Evolutionary conservation across 2,329 filamentous ascomycete species (phyloP).

Genomic region (Neurospora sp.): DNA sequence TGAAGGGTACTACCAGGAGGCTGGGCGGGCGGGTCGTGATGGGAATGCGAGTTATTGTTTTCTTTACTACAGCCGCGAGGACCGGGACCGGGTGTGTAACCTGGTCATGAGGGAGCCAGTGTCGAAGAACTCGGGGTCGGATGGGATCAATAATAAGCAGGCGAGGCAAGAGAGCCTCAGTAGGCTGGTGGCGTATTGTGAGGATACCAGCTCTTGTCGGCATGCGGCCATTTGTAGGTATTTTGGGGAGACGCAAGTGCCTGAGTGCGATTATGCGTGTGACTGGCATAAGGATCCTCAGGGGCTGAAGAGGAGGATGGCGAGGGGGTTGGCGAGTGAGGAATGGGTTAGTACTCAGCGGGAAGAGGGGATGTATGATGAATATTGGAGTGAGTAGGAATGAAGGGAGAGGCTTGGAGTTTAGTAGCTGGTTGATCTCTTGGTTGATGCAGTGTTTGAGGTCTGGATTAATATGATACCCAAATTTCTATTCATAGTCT

Average conservation of each 20-base stretch:
- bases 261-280: constrained; percentile 63
- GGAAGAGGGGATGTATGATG: constrained; percentile 47
- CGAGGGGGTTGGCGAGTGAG: constrained; percentile 45
- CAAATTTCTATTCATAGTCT: background rate
- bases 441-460: background rate
- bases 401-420: background rate
- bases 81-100: constrained; percentile 63
- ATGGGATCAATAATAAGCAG: constrained; percentile 25
- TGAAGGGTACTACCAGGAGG: constrained; percentile 94
- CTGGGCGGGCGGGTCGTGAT: constrained; percentile 81
- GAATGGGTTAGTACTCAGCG: constrained; percentile 56
- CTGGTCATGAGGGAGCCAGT: constrained; percentile 41
- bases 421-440: background rate
- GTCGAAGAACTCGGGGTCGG: constrained; percentile 18
- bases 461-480: constrained; percentile 6
- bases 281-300: constrained; percentile 65
- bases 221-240: constrained; percentile 68
- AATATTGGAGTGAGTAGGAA: constrained; percentile 38
- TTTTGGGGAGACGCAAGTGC: constrained; percentile 56
- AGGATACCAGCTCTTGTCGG: constrained; percentile 62
- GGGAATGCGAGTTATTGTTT: constrained; percentile 81
- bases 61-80: constrained; percentile 83
- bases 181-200: constrained; percentile 70
- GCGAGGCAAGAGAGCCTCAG: constrained; percentile 54
- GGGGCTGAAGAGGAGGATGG: constrained; percentile 47